phyloP scores from a whole-genome alignment of 2,329 filamentous ascomycete species.

The Grosmannia penicillata region DNA sequence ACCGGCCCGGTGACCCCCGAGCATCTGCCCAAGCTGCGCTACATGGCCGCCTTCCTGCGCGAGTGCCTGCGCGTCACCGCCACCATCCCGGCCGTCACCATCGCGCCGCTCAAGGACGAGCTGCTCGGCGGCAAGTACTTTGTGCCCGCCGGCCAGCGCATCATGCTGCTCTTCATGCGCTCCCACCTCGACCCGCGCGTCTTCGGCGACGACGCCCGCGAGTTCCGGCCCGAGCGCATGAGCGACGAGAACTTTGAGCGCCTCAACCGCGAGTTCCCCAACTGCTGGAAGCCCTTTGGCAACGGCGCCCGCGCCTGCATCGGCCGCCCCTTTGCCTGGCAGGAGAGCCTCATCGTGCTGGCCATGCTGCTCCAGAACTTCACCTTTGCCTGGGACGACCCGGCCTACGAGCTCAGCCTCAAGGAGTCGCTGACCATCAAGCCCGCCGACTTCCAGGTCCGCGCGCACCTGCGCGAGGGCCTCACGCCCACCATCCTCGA shows the following conservation, averaged over 20 bases:
- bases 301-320: constrained; percentile 46
- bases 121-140: constrained; percentile 47
- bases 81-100: constrained; percentile 41
- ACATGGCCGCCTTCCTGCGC: constrained; percentile 48
- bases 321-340: constrained; percentile 59
- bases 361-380: constrained; percentile 58
- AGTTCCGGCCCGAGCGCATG: constrained; percentile 61
- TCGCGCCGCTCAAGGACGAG: constrained; percentile 37
- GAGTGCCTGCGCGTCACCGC: constrained; percentile 51
- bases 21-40: constrained; percentile 49
- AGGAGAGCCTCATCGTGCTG: constrained; percentile 49
- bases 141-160: constrained; percentile 33
- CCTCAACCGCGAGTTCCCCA: constrained; percentile 43
- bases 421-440: constrained; percentile 47
- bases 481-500: constrained; percentile 31
- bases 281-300: constrained; percentile 58
- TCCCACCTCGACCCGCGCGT: constrained; percentile 48
- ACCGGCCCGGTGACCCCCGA: constrained; percentile 40
- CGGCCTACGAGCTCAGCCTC: constrained; percentile 40
- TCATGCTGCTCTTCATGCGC: constrained; percentile 34
- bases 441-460: constrained; percentile 48
- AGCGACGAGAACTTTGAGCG: constrained; percentile 50
- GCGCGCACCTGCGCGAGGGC: constrained; percentile 47
- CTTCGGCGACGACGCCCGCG: constrained; percentile 48
- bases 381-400: constrained; percentile 47